phyloP scores from a whole-genome alignment of 441 rosid species.

The Breynia disticha region DNA sequence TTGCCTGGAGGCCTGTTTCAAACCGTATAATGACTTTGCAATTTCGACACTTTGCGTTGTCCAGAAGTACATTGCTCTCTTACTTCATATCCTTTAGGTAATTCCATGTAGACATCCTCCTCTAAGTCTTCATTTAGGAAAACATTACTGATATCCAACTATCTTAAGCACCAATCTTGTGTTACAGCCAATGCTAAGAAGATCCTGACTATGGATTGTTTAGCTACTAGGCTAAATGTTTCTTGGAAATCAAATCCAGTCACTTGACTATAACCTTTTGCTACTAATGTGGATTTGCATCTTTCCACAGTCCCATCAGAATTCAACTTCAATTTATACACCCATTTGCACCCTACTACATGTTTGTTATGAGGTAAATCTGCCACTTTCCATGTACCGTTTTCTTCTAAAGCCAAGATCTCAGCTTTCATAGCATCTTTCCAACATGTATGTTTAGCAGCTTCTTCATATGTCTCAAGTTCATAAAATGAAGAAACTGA shows the following conservation, averaged over 20 bases:
- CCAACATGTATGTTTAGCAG: slow-evolving; percentile 1
- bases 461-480: neutral
- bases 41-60: neutral
- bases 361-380: neutral
- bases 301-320: neutral
- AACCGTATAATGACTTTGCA: neutral
- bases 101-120: neutral
- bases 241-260: slow-evolving; percentile 2
- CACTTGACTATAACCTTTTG: slow-evolving; percentile 7
- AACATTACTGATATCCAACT: slow-evolving; percentile 7
- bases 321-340: slow-evolving; percentile 1
- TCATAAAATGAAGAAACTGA: neutral
- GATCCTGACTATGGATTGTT: neutral
- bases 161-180: neutral
- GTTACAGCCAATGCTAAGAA: neutral
- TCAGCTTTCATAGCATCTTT: neutral
- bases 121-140: slow-evolving; percentile 1
- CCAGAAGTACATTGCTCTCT: too few species aligned
- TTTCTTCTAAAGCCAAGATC: slow-evolving; percentile 3
- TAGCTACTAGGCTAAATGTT: neutral
- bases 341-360: slow-evolving; percentile 3
- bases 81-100: neutral
- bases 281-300: neutral
- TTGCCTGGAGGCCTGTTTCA: neutral
- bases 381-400: neutral